A percentile compares a stretch with the other conserved stretches of the same genome.
These are phyloP conservation scores for Dictyostelium brefeldianum DNA, from an alignment of 78 protist genomes.

Conservation along the genomic window DNA sequence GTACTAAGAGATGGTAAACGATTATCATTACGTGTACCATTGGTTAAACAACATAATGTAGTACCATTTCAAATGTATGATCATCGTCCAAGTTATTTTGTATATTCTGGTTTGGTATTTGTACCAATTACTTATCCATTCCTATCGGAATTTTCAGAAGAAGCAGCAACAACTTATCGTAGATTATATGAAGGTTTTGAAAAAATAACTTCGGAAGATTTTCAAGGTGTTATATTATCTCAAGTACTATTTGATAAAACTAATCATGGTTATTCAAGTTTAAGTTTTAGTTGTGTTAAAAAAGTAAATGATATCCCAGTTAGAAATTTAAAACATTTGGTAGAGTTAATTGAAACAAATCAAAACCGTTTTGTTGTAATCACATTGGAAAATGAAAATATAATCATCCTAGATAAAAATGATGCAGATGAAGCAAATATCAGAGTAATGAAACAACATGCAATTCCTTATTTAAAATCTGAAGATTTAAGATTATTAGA, in stretches of 20 bases:
- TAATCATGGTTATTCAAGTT: slow-evolving; percentile 83
- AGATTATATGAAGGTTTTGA: slow-evolving; percentile 49
- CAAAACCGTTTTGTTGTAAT: slow-evolving; percentile 42
- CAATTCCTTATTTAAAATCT: slow-evolving; percentile 66
- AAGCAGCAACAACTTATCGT: slow-evolving; percentile 42
- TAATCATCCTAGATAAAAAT: slow-evolving; percentile 28
- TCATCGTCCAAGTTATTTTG: slow-evolving; percentile 74
- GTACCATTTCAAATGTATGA: slow-evolving; percentile 76
- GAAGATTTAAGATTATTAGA: slow-evolving; percentile 28
- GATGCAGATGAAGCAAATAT: slow-evolving; percentile 63
- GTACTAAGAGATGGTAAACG: slow-evolving; percentile 64
- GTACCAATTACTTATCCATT: slow-evolving; percentile 76
- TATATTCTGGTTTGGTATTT: slow-evolving; percentile 87
- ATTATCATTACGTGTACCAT: neutral
- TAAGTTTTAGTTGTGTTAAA: slow-evolving; percentile 39
- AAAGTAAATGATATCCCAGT: slow-evolving; percentile 56
- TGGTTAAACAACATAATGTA: slow-evolving; percentile 21
- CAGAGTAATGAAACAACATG: slow-evolving; percentile 72
- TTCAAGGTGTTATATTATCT: slow-evolving; percentile 81
- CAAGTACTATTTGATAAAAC: slow-evolving; percentile 63
- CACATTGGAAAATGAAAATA: slow-evolving; percentile 38
- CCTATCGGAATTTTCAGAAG: slow-evolving; percentile 82
- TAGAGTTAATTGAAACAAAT: slow-evolving; percentile 46
- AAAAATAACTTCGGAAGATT: slow-evolving; percentile 24
- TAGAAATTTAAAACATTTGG: slow-evolving; percentile 56